Evolutionary conservation across 2,329 filamentous ascomycete genomes (phyloP), one percentile per base, ranked within the genome.

Genomic region (Scopulariopsis brevicaulis): DNA sequence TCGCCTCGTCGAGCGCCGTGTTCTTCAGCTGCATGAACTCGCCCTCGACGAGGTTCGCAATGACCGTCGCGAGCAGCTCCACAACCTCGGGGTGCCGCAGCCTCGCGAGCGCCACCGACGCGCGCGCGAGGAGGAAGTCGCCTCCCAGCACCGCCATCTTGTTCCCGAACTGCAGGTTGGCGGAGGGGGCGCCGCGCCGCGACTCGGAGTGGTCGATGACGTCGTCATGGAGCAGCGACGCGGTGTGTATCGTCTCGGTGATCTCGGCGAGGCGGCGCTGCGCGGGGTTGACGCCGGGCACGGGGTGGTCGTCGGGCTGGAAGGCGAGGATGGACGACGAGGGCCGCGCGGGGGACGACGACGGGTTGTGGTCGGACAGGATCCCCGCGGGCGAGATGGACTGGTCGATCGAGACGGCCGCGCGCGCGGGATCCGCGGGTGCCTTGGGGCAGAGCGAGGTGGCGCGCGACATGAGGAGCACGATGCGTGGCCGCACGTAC

Each of bases 1-100:
- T 86, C 63, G 82, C 79, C 77, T 97, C 93, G 69, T 96, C 93
- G 63, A 83, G 80, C 53, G 89, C 89, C 1, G 94, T 97, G 73
- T 99, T 99, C 76, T 96, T 95, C 65, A 99, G 78, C 77, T 99
- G 94, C 94, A 99, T 99, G 76, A 99, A 97, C 73, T 99, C 94
- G 68, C 94, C 94, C 74, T 99, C 94, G 22, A 99, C 92, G 28
- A 99, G 78, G 70, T 99, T 99, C 52, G 94, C 93, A 64, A 99
- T 97, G 50, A 97, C 94, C 1, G 93, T 97, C 4, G 94, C 91
- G 34, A 99, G 77, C 8, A 99, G 81, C 74, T 99, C 94, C 10
- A 91, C 90, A 2, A 99, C 94, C 72, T 99, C 94, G 51, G 92
- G 88, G 68, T 99, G 90, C 35, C 93, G 84, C 60, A 99, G 76